Conservation (phyloP, 148 eudicot species). For the Cornus kousa region DNA sequence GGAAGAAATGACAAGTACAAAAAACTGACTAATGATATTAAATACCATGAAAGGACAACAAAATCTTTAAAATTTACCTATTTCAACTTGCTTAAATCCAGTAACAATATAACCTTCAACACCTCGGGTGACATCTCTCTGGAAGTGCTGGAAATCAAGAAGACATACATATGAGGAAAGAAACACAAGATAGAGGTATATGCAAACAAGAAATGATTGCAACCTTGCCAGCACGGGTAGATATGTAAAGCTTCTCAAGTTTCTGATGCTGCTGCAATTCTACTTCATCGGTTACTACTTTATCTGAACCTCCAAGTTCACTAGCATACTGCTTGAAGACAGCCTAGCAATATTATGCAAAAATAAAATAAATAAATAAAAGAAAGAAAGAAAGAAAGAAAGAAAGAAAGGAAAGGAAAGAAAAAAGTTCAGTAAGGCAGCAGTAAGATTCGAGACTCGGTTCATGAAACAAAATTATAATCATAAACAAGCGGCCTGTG, state of each 20-base stretch:
- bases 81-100: constrained; percentile 79
- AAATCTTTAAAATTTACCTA: constrained; percentile 34
- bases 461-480: neutral
- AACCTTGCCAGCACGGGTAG: constrained; percentile 77
- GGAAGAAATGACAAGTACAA: constrained; percentile 1
- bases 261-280: constrained; percentile 63
- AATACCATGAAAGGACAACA: neutral
- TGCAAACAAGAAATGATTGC: constrained; percentile 11
- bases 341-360: constrained; percentile 34
- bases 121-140: constrained; percentile 73
- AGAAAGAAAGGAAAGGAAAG: too few species aligned
- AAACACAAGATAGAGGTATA: constrained; percentile 2
- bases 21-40: neutral
- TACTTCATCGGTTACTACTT: constrained; percentile 46
- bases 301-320: constrained; percentile 58
- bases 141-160: constrained; percentile 49
- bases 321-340: constrained; percentile 68
- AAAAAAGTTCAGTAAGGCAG: neutral
- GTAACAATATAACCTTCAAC: constrained; percentile 72
- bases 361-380: neutral
- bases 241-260: constrained; percentile 71
- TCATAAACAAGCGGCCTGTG: neutral
- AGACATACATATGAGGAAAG: constrained; percentile 6
- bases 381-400: too few species aligned
- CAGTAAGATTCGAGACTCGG: neutral